Evolutionary conservation across 768 basidiomycete species (phyloP), one percentile per base, ranked within the genome.

Genomic region (Serpula lacrymans): DNA sequence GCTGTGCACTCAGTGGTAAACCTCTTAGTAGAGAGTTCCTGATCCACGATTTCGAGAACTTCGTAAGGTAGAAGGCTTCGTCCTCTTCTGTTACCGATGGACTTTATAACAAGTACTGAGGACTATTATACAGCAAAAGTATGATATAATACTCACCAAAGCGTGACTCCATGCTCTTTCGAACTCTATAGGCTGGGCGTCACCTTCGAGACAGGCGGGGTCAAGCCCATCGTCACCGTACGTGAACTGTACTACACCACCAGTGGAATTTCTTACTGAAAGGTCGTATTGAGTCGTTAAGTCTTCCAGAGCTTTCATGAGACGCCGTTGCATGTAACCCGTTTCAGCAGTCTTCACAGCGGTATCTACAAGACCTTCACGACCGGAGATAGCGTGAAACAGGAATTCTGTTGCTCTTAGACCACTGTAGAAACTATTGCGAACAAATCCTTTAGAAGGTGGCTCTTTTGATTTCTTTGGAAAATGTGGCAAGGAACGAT

Each of bases 281-380:
- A 92, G 66, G 63, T 99, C 96, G 59, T 99, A 99, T 42, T 95
- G 91, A 0, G 89, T 91, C 3, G 90, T 92, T 26, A 99, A 69
- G 67, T 99, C 96, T 58, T 99, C 96, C 50, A 99, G 65, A 2
- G 95, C 95, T 61, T 99, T 99, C 96, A 99, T 98, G 46, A 99
- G 64, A 42, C 96, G 88, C 36, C 96, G 82, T 57, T 95, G 92
- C 95, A 99, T 99, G 68, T 99, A 99, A 29, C 96, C 96, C 1
- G 96, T 99, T 64, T 99, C 96, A 11, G 96, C 96, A 0, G 96
- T 99, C 68, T 99, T 99, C 65, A 99, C 96, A 18, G 96, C 96
- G 0, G 96, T 99, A 67, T 99, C 96, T 55, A 99, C 95, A 38
- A 99, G 67, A 65, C 96, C 96, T 68, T 98, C 96, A 54, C 96